phyloP scores from a whole-genome alignment of 2,329 filamentous ascomycete genomes.

The Epichloe sibirici region DNA sequence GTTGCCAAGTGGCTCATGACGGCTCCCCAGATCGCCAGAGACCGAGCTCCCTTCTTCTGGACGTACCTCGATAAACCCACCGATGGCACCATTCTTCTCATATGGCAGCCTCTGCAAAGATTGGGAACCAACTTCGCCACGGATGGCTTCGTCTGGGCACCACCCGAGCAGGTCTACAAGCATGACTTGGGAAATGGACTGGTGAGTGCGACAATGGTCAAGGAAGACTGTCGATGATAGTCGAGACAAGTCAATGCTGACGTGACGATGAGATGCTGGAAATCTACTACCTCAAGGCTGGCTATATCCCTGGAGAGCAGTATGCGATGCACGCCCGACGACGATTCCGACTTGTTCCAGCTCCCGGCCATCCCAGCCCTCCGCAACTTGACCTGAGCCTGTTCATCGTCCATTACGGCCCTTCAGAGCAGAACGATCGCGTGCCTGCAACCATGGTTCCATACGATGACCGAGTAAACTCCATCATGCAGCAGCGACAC shows the following conservation, averaged over 20 bases:
- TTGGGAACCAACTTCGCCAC: slow-evolving; percentile 67
- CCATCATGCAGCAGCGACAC: slow-evolving; percentile 46
- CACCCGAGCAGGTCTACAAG: slow-evolving; percentile 64
- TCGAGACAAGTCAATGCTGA: neutral
- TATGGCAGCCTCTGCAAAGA: slow-evolving; percentile 73
- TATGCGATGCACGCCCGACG: slow-evolving; percentile 66
- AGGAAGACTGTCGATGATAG: neutral
- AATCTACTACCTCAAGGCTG: slow-evolving; percentile 70
- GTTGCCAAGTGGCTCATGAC: slow-evolving; percentile 74
- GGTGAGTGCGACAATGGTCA: slow-evolving; percentile 25
- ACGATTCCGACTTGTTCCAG: slow-evolving; percentile 73
- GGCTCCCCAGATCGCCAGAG: slow-evolving; percentile 75
- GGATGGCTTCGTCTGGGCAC: slow-evolving; percentile 86
- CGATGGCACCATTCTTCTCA: slow-evolving; percentile 72
- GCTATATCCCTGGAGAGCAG: slow-evolving; percentile 66
- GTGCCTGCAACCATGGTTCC: slow-evolving; percentile 58
- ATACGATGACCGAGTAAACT: slow-evolving; percentile 47
- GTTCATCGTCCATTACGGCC: slow-evolving; percentile 86
- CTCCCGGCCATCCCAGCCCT: slow-evolving; percentile 56
- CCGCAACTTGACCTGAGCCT: slow-evolving; percentile 67
- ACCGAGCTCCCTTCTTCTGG: slow-evolving; percentile 83
- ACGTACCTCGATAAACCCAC: slow-evolving; percentile 74
- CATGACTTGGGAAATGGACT: slow-evolving; percentile 55
- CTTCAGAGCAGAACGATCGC: slow-evolving; percentile 60
- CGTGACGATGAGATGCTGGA: slow-evolving; percentile 57